A percentile compares a stretch with the other conserved stretches of the same genome.
Conservation (phyloP, 2,329 filamentous ascomycete species). For the Nectriaceae sp. region DNA sequence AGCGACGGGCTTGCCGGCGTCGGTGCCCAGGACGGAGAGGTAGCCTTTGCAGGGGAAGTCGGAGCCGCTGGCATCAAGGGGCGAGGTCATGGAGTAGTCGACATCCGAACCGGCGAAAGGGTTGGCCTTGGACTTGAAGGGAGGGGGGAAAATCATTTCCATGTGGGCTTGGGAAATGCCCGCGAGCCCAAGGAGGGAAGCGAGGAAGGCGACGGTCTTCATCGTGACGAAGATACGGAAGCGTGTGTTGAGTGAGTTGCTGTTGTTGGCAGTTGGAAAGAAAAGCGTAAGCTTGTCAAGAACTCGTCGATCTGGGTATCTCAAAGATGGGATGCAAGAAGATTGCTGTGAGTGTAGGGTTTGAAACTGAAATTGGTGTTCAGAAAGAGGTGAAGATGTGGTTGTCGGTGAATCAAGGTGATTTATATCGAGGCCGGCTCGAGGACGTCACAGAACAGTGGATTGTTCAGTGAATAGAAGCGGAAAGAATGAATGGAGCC, state of each 20-base stretch:
- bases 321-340: not conserved
- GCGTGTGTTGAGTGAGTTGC: too few species aligned
- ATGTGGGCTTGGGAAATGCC: constrained; percentile 55
- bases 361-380: not conserved
- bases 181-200: constrained; percentile 43
- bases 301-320: not conserved
- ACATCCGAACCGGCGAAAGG: constrained; percentile 47
- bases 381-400: constrained; percentile 2
- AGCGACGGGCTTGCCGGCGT: constrained; percentile 54
- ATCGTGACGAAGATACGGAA: constrained; percentile 44
- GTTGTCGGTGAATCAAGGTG: constrained; percentile 11
- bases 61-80: constrained; percentile 59
- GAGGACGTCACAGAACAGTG: too few species aligned
- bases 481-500: not conserved
- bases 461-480: not conserved
- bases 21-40: constrained; percentile 49
- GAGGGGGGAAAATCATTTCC: constrained; percentile 55
- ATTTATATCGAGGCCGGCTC: constrained; percentile 20
- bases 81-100: constrained; percentile 74
- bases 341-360: too few species aligned
- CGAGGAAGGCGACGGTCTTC: constrained; percentile 40
- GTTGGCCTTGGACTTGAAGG: constrained; percentile 56
- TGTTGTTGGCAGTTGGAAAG: too few species aligned
- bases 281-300: too few species aligned
- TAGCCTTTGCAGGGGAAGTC: constrained; percentile 79